Evolutionary conservation across 176 grass and related monocot genomes (phyloP).

Genomic region (Musa itinerans): DNA sequence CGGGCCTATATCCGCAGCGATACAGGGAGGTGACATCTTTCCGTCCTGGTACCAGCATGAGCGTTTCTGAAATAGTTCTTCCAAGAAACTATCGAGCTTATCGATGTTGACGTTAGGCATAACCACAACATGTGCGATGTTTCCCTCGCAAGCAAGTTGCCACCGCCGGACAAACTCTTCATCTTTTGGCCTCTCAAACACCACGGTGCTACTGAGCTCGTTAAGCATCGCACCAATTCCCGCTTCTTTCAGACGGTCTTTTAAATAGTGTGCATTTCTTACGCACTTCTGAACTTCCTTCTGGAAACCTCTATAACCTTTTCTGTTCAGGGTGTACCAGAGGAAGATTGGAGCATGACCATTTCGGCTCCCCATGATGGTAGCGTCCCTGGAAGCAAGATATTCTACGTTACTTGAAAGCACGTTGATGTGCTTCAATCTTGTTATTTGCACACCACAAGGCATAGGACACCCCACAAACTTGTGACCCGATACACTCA

Average conservation of each 20-base stretch:
- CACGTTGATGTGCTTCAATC: conserved; percentile 61
- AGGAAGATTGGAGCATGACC: conserved; percentile 65
- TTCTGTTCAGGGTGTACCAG: conserved; percentile 53
- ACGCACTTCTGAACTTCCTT: conserved; percentile 70
- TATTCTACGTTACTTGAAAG: conserved; percentile 78
- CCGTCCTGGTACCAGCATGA: conserved; percentile 55
- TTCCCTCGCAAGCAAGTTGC: conserved; percentile 72
- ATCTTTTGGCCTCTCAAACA: conserved; percentile 79
- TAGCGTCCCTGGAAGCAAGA: conserved; percentile 53
- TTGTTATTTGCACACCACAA: conserved; percentile 75
- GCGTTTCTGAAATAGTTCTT: conserved; percentile 43
- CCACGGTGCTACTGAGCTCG: conserved; percentile 75
- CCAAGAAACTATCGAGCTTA: conserved; percentile 67
- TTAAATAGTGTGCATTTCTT: conserved; percentile 52
- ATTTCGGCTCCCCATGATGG: conserved; percentile 59
- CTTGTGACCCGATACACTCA: conserved; percentile 80
- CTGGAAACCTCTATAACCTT: conserved; percentile 51
- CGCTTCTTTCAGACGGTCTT: conserved; percentile 38
- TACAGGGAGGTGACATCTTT: conserved; percentile 31
- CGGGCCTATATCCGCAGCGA: conserved; percentile 39
- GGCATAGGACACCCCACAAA: conserved; percentile 87
- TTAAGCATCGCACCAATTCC: conserved; percentile 69
- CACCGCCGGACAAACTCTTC: conserved; percentile 69
- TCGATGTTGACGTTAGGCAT: conserved; percentile 80
- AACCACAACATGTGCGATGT: conserved; percentile 77